phyloP scores from a whole-genome alignment of 805 yeast species.

The Lachancea lanzarotensis region DNA sequence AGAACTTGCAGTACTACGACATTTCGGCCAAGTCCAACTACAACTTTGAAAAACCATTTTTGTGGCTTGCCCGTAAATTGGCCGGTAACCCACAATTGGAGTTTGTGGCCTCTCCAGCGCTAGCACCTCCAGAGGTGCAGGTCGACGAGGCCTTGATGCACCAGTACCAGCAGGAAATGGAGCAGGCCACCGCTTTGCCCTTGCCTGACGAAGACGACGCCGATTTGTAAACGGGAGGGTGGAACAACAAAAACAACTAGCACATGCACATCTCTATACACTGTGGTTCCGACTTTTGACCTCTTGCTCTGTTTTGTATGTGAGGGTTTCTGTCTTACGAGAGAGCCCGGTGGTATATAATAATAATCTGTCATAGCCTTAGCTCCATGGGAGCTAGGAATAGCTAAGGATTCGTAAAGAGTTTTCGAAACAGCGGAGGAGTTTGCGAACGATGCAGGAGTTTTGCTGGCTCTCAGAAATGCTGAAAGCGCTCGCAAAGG shows the following conservation, averaged over 20 bases:
- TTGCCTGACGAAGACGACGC: slow-evolving; percentile 99
- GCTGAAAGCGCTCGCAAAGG: no score
- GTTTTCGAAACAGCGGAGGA: no score
- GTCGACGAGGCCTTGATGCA: slow-evolving; percentile 95
- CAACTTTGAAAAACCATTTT: slow-evolving; percentile 99
- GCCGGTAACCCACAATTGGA: slow-evolving; percentile 97
- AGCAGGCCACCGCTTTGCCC: slow-evolving; percentile 98
- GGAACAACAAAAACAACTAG: not conserved
- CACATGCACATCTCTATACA: not conserved
- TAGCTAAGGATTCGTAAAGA: no score
- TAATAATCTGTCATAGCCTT: slow-evolving; percentile 1
- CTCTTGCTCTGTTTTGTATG: not conserved
- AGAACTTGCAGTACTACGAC: slow-evolving; percentile 98
- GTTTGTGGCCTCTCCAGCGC: slow-evolving; percentile 98
- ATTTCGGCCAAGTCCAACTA: slow-evolving; percentile 99
- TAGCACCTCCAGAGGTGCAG: slow-evolving; percentile 99
- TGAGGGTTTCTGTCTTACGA: not conserved
- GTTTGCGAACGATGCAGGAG: no score
- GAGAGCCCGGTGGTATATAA: slow-evolving; percentile 2
- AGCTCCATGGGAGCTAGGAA: not conserved
- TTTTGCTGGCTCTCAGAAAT: no score
- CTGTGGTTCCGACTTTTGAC: not conserved
- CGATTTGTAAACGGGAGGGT: slow-evolving; percentile 64
- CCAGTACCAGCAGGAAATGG: slow-evolving; percentile 99
- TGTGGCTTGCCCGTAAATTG: slow-evolving; percentile 99